Evolutionary conservation across 2,329 filamentous ascomycete genomes (phyloP).

Genomic region (Calonectria henricotiae): DNA sequence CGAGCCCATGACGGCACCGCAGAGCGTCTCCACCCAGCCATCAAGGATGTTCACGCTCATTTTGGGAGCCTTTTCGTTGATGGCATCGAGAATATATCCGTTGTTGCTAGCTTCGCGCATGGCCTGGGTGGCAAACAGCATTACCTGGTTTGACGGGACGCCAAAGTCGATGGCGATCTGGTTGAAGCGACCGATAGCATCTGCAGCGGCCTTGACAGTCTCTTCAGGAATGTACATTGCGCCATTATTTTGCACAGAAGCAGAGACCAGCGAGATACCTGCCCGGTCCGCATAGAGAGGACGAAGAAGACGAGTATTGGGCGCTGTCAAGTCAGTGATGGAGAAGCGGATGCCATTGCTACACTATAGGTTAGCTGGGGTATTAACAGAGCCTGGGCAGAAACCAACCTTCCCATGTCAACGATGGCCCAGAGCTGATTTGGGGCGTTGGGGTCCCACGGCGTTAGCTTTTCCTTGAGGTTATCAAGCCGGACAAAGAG

Average conservation of each 20-base stretch:
- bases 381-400: not conserved
- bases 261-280: conserved; percentile 90
- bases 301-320: conserved; percentile 79
- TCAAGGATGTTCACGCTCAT: conserved; percentile 81
- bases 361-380: conserved; percentile 30
- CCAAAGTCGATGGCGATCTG: conserved; percentile 79
- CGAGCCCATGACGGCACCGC: conserved; percentile 85
- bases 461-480: conserved; percentile 65
- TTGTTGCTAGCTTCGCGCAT: conserved; percentile 87
- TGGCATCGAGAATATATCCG: conserved; percentile 76
- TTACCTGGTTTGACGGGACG: conserved; percentile 77
- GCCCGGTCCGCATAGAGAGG: conserved; percentile 86
- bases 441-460: conserved; percentile 64
- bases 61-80: conserved; percentile 73
- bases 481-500: conserved; percentile 67
- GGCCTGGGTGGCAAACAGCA: conserved; percentile 90
- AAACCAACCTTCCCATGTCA: conserved; percentile 72
- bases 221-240: conserved; percentile 64
- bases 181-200: conserved; percentile 80
- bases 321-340: conserved; percentile 84
- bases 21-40: conserved; percentile 85
- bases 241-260: conserved; percentile 68
- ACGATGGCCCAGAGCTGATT: conserved; percentile 72
- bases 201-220: conserved; percentile 78
- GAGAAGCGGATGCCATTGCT: conserved; percentile 96